Evolutionary conservation across 1,284 basidiomycete genomes (phyloP), one percentile per base, ranked within the genome.

Genomic region (Cerioporus squamosus): DNA sequence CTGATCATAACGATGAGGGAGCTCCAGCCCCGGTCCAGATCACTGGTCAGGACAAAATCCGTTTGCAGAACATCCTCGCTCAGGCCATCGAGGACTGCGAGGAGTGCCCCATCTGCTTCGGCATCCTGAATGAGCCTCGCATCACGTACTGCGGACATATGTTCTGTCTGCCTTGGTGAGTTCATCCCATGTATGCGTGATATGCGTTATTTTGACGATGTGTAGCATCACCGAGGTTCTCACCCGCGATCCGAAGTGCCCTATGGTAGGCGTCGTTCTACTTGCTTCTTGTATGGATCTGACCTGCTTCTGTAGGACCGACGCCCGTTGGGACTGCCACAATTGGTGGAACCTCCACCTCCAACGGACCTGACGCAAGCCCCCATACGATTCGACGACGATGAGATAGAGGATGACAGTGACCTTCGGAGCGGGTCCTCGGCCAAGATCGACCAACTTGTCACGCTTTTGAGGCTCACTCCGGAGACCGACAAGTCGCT

Each of bases 71-170:
- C 14, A 73, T 84, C 36, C 81, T 96, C 23, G 79, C 82, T 12
- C 82, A 86, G 63, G 84, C 83, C 0, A 85, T 95, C 22, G 91
- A 93, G 66, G 92, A 95, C 63, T 88, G 81, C 55, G 91, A 94
- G 74, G 94, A 95, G 70, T 95, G 93, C 66, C 84, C 89, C 3
- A 81, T 95, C 44, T 95, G 93, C 68, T 91, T 93, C 65, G 76
- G 79, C 53, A 73, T 86, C 12, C 68, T 90, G 10, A 78, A 77
- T 14, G 84, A 93, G 33, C 87, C 92, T 1, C 81, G 90, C 45
- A 94, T 95, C 64, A 94, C 93, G 0, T 78, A 80, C 51, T 95
- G 94, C 69, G 77, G 85, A 1, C 94, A 95, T 69, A 75, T 81
- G 55, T 95, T 90, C 74, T 95, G 93, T 69, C 70, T 88, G 64